Percentiles rank a stretch among this genome's conserved stretches.
phyloP scores from a whole-genome alignment of 108 stramenopile species.

The Fistulifera solaris region DNA sequence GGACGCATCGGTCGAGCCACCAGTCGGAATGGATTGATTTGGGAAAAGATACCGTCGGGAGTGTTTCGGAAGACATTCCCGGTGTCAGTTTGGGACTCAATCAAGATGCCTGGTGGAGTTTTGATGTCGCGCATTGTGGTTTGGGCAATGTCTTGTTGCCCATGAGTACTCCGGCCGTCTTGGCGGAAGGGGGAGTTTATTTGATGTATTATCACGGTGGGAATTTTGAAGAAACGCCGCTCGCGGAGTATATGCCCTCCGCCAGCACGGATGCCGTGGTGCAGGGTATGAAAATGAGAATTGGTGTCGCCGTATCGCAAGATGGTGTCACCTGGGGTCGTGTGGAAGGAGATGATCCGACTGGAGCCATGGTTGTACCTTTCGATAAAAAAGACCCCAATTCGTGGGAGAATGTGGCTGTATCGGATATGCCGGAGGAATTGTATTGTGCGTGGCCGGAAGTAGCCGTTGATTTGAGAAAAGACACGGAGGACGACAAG shows the following conservation, averaged over 20 bases:
- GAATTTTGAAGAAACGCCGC: conserved; percentile 61
- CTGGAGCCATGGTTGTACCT: conserved; percentile 64
- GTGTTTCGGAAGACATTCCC: conserved; percentile 37
- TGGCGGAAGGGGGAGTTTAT: conserved; percentile 81
- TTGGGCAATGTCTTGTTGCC: conserved; percentile 82
- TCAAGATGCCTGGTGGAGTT: conserved; percentile 88
- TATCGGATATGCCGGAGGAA: conserved; percentile 45
- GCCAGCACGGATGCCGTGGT: conserved; percentile 39
- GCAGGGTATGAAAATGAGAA: conserved; percentile 83
- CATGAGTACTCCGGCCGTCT: conserved; percentile 70
- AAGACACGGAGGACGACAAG: no score
- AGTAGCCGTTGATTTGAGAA: conserved; percentile 46
- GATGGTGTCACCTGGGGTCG: conserved; percentile 85
- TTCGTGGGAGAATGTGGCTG: conserved; percentile 15
- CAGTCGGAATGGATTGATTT: conserved; percentile 60
- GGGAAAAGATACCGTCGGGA: conserved; percentile 54
- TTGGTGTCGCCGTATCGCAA: conserved; percentile 86
- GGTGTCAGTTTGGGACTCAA: conserved; percentile 76
- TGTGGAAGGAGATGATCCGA: conserved; percentile 78
- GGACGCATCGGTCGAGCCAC: conserved; percentile 75
- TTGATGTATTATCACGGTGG: conserved; percentile 91
- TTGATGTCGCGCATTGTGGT: conserved; percentile 86
- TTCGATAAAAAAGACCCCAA: conserved; percentile 46
- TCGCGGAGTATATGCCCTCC: conserved; percentile 36
- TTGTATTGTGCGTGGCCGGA: conserved; percentile 91